Evolutionary conservation across 2,329 filamentous ascomycete species (phyloP), one percentile per base, ranked within the genome.

Genomic region (Penicillium thymicola): DNA sequence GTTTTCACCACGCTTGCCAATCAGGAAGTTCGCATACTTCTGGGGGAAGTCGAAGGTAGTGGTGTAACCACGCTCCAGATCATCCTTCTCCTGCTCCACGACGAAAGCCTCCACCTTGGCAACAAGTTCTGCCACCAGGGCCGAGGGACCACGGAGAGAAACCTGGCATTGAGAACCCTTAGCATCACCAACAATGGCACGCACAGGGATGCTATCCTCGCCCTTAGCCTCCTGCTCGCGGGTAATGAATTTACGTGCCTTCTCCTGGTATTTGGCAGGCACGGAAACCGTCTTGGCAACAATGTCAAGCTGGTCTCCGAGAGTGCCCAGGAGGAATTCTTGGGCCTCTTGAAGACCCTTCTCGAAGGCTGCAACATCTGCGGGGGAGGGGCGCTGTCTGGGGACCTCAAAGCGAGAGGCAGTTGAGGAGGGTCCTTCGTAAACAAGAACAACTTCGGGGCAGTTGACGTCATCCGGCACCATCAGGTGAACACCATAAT

Each of bases 31-130:
- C 61, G 92, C 92, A 70, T 86, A 95, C 76, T 96, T 95, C 72
- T 96, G 90, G 8, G 93, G 93, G 78, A 96, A 99, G 61, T 96
- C 91, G 65, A 97, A 97, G 27, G 84, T 85, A 57, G 90, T 79
- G 2, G 86, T 92, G 76, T 92, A 95, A 43, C 90, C 92, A 58
- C 93, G 89, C 76, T 97, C 93, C 71, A 94, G 89, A 75, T 97
- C 93, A 59, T 97, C 92, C 72, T 90, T 84, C 78, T 92, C 89
- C 75, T 96, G 92, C 71, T 95, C 89, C 70, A 89, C 87, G 23
- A 97, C 81, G 69, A 96, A 97, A 7, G 84, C 84, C 57, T 84
- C 76, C 52, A 96, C 85, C 78, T 92, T 94, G 36, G 82, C 76
- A 30, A 84, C 81, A 38, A 97, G 82, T 2, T 85, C 83, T 50